Base-by-base conservation (phyloP, 495 filamentous ascomycete species). In the Cercophora samala region DNA sequence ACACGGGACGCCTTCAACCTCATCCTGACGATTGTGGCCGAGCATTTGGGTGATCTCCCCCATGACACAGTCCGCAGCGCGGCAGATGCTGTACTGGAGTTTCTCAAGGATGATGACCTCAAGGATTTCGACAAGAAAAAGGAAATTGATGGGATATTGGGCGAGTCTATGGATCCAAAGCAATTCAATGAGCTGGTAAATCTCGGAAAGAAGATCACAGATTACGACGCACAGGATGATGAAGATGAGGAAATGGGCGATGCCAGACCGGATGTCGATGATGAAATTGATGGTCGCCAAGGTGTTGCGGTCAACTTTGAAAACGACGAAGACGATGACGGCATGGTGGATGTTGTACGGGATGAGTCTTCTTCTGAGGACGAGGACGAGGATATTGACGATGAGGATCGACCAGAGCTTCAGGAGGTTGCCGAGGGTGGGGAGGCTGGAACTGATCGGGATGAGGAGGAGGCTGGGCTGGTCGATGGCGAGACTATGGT, bases 81-180 rank as follows among this genome's bases (percentile, higher is more conserved):
- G n/a, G 93, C 96, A 25, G 95, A 99, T 80, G 93, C 91, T 1
- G 87, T 92, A 1, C 80, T 99, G 23, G 93, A 99, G 74, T 89
- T 88, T 60, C 85, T 99, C 42, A 99, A 98, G 77, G 92, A 98
- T 69, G 93, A 97, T 66, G 88, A 93, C 58, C 86, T 97, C 81
- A 99, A 97, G 78, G 95, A 99, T 75, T 93, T 96, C 64, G 96
- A 98, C 75, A 98, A 96, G 81, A 98, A 97, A 80, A 97, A 94
- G 80, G 93, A 97, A 72, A 88, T 99, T 51, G 95, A 98, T 69
- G 95, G 98, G 68, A 84, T 98, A 64, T 75, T 99, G 53, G 96
- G 94, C 25, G 85, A 83, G 9, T 88, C 87, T 0, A 89, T 96
- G 83, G 88, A 85, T 37, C 87, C 91, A 0, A 97, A 98, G 75